These are phyloP conservation scores for Alternaria arbusti DNA, from an alignment of 2,329 filamentous ascomycete genomes.

Conservation along the genomic window DNA sequence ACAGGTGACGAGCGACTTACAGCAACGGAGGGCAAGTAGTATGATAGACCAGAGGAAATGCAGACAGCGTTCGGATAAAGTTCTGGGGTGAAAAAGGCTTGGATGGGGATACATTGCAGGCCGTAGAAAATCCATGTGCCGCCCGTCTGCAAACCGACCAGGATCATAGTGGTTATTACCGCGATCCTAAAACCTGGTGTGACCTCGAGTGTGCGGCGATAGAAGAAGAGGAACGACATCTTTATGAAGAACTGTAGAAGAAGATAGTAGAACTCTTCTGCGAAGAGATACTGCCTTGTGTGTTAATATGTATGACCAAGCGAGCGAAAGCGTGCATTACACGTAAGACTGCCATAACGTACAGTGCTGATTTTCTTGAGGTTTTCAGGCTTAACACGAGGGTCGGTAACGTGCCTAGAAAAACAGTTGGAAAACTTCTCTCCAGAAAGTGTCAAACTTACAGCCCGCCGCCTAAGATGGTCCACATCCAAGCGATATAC, in stretches of 20 bases:
- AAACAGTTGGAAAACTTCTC: neutral
- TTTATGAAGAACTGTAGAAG: neutral
- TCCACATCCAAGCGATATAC: neutral
- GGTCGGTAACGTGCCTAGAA: neutral
- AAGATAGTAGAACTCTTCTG: neutral
- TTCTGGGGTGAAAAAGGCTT: neutral
- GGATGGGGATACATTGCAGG: neutral
- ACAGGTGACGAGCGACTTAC: neutral
- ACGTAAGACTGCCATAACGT: neutral
- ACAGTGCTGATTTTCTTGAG: neutral
- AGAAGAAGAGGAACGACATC: neutral
- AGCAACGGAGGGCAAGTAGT: neutral
- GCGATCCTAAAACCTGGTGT: neutral
- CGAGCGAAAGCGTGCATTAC: neutral
- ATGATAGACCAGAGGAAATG: neutral
- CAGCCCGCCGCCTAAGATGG: neutral
- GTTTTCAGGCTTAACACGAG: neutral
- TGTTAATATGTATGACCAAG: neutral
- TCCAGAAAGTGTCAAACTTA: neutral
- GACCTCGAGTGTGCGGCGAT: neutral
- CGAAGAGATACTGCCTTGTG: neutral
- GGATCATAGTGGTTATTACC: neutral
- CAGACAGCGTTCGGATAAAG: neutral
- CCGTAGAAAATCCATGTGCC: neutral
- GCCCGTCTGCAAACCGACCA: neutral